These are phyloP conservation scores for Meyerozyma athensensis DNA, from an alignment of 1,139 yeast genomes.

Conservation along the genomic window DNA sequence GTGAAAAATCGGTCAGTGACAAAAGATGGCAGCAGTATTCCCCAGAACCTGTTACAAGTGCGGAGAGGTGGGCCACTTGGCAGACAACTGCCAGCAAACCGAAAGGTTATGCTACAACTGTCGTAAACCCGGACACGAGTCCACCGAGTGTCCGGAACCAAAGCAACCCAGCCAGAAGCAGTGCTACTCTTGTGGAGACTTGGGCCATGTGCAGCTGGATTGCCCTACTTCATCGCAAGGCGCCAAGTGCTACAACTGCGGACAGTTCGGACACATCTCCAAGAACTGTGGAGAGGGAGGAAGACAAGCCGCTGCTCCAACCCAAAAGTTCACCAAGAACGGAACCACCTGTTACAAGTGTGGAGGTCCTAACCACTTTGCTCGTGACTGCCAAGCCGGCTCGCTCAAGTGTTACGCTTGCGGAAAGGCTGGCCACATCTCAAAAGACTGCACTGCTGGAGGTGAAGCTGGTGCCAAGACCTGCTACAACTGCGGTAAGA, in stretches of 20 bases:
- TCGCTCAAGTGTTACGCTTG: slow-evolving; percentile 84
- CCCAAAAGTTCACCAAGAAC: slow-evolving; percentile 16
- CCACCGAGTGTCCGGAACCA: slow-evolving; percentile 83
- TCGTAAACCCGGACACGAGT: slow-evolving; percentile 85
- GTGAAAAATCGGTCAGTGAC: background rate
- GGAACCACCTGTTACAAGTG: slow-evolving; percentile 82
- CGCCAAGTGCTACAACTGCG: slow-evolving; percentile 51
- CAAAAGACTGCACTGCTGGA: slow-evolving; percentile 65
- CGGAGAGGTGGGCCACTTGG: slow-evolving; percentile 90
- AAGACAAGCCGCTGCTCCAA: slow-evolving; percentile 13
- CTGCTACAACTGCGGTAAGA: slow-evolving; percentile 41
- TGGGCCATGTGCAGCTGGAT: slow-evolving; percentile 67
- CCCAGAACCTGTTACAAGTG: slow-evolving; percentile 89
- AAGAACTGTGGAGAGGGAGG: slow-evolving; percentile 54
- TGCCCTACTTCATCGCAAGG: slow-evolving; percentile 54
- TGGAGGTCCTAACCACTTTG: slow-evolving; percentile 91
- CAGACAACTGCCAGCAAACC: slow-evolving; percentile 78
- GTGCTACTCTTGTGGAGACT: slow-evolving; percentile 81
- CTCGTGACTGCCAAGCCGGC: slow-evolving; percentile 82
- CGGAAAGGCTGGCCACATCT: slow-evolving; percentile 84
- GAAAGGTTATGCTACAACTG: slow-evolving; percentile 92
- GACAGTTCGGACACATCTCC: slow-evolving; percentile 80
- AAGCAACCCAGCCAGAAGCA: slow-evolving; percentile 79
- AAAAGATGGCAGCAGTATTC: slow-evolving; percentile 55
- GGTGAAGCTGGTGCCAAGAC: slow-evolving; percentile 42